phyloP scores from a whole-genome alignment of 2,329 filamentous ascomycete genomes.

The Cordyceps cateniannulata region DNA sequence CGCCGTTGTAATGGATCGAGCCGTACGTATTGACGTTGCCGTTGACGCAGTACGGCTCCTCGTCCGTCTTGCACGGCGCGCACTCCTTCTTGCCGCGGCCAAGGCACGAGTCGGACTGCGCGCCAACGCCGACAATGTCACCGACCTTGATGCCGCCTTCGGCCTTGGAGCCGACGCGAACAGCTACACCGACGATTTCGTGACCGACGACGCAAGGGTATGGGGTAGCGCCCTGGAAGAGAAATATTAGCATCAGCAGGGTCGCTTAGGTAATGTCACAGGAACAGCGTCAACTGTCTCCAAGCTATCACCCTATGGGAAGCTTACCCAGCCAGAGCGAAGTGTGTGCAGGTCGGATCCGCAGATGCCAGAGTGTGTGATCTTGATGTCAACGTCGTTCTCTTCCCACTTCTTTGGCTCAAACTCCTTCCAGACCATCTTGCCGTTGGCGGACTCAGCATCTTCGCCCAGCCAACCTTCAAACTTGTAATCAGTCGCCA shows the following conservation, averaged over 20 bases:
- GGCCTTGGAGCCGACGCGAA: slow-evolving; percentile 45
- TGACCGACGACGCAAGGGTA: slow-evolving; percentile 53
- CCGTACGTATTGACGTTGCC: slow-evolving; percentile 47
- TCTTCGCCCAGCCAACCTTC: slow-evolving; percentile 45
- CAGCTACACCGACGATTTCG: slow-evolving; percentile 56
- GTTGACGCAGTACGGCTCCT: slow-evolving; percentile 35
- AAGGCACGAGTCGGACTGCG: slow-evolving; percentile 51
- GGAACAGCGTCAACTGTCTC: slow-evolving; percentile 13
- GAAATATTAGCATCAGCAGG: not conserved
- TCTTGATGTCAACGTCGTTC: slow-evolving; percentile 57
- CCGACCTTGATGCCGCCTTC: slow-evolving; percentile 47
- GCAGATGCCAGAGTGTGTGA: slow-evolving; percentile 62
- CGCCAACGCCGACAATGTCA: slow-evolving; percentile 58
- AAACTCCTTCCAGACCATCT: slow-evolving; percentile 50
- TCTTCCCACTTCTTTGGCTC: slow-evolving; percentile 62
- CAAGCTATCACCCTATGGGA: slow-evolving; percentile 23
- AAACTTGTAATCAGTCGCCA: slow-evolving; percentile 38
- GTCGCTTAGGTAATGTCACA: not conserved
- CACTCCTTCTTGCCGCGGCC: slow-evolving; percentile 28
- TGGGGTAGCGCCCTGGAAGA: slow-evolving; percentile 15
- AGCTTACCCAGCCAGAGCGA: slow-evolving; percentile 44
- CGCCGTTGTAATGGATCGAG: slow-evolving; percentile 23
- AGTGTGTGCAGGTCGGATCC: slow-evolving; percentile 56
- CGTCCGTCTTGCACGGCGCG: slow-evolving; percentile 33
- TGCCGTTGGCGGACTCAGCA: slow-evolving; percentile 36